Evolutionary conservation across 768 basidiomycete genomes (phyloP).

Genomic region (Agrocybe praecox): DNA sequence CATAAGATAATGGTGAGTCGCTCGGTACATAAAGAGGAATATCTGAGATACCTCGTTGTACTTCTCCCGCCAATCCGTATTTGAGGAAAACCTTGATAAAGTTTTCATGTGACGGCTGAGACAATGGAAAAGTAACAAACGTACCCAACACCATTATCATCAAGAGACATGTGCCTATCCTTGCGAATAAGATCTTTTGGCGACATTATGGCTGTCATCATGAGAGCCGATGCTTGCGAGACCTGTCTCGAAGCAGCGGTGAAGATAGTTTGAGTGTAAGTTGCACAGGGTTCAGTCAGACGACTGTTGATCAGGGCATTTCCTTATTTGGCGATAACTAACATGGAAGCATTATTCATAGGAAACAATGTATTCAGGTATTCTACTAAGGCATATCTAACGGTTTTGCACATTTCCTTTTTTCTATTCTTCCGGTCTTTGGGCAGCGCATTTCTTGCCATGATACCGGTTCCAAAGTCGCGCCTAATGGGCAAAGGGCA

Average conservation of each 20-base stretch:
- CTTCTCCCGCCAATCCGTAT: constrained; percentile 76
- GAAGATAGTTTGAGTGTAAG: constrained; percentile 20
- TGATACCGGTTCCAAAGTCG: constrained; percentile 81
- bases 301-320: constrained; percentile 23
- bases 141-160: constrained; percentile 69
- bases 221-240: constrained; percentile 18
- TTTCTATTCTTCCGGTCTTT: constrained; percentile 77
- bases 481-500: constrained; percentile 44
- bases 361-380: constrained; percentile 10
- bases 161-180: constrained; percentile 62
- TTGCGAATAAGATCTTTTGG: constrained; percentile 59
- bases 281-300: constrained; percentile 13
- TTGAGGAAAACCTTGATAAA: constrained; percentile 51
- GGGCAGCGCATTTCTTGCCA: constrained; percentile 94
- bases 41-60: constrained; percentile 69
- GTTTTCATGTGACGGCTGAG: constrained; percentile 17
- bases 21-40: neutral
- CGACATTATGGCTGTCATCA: constrained; percentile 70
- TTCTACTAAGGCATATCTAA: constrained; percentile 50
- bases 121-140: constrained; percentile 14
- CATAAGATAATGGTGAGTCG: neutral
- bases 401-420: constrained; percentile 86
- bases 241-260: constrained; percentile 21
- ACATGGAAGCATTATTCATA: constrained; percentile 8
- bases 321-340: constrained; percentile 29